Conservation (phyloP, 2,329 filamentous ascomycete genomes). For the Colletotrichum karsti region DNA sequence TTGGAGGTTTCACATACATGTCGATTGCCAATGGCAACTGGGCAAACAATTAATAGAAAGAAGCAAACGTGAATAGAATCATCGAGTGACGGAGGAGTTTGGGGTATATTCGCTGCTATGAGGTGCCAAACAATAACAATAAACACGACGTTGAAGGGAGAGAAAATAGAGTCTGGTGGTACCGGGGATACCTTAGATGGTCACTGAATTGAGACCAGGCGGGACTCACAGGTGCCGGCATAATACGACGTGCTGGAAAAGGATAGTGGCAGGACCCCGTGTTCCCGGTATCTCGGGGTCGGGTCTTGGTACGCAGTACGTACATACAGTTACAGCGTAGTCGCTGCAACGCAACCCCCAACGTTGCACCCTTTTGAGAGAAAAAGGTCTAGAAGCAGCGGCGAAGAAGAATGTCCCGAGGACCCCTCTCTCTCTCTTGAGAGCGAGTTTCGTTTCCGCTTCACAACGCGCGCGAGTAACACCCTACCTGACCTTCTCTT, state of each 20-base stretch:
- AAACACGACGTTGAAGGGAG: not conserved
- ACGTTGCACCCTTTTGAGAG: conserved; percentile 3
- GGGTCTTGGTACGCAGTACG: conserved; percentile 10
- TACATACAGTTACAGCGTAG: no score
- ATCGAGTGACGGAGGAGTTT: not conserved
- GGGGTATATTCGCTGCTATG: not conserved
- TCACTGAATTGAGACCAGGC: not conserved
- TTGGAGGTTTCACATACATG: conserved; percentile 3
- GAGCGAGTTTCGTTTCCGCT: conserved; percentile 7
- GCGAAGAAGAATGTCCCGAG: no score
- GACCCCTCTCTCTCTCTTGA: not conserved
- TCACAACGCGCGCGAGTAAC: not conserved
- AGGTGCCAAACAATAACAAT: not conserved
- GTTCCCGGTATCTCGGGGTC: conserved; percentile 21
- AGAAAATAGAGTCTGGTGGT: not conserved
- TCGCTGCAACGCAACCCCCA: conserved; percentile 9
- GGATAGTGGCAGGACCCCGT: conserved; percentile 15
- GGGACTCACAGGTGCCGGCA: conserved; percentile 14
- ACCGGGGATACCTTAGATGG: no score
- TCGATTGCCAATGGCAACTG: not conserved
- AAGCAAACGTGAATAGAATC: not conserved
- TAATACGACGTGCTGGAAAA: not conserved
- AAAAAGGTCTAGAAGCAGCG: conserved; percentile 5
- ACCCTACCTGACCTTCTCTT: not conserved
- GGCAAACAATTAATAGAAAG: not conserved